phyloP scores from a whole-genome alignment of 441 rosid genomes.

The Pelargonium cotyledonis region DNA sequence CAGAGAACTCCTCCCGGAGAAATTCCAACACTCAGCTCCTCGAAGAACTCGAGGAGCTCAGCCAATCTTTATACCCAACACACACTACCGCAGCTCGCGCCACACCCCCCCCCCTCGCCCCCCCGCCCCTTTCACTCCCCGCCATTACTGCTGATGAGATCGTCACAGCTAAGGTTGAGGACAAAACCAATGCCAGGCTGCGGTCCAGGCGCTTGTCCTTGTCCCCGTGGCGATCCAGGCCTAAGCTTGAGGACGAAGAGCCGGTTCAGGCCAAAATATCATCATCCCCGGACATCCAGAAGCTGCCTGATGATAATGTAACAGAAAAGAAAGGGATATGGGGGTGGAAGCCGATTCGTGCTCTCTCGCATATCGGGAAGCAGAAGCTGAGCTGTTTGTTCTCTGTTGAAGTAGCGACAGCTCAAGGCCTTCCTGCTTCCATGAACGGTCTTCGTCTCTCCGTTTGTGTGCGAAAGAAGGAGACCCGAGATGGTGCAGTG shows the following conservation, averaged over 20 bases:
- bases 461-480: conserved; percentile 75
- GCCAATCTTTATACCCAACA: conserved; percentile 70
- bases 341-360: conserved; percentile 92
- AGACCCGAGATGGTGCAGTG: conserved; percentile 70
- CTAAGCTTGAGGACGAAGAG: conserved; percentile 43
- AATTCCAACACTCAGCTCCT: conserved; percentile 67
- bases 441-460: conserved; percentile 92
- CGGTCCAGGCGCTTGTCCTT: conserved; percentile 73
- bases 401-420: conserved; percentile 78
- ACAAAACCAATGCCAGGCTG: conserved; percentile 24
- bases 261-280: conserved; percentile 19
- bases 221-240: conserved; percentile 83
- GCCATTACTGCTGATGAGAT: conserved; percentile 34
- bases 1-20: conserved; percentile 37
- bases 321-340: conserved; percentile 67
- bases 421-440: conserved; percentile 74
- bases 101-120: too few species aligned
- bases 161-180: conserved; percentile 20
- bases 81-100: conserved; percentile 34
- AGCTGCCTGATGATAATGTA: conserved; percentile 26
- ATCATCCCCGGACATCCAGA: background rate
- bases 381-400: conserved; percentile 78
- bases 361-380: conserved; percentile 69
- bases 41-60: conserved; percentile 74
- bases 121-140: conserved; percentile 44